Conservation (phyloP, 2,329 filamentous ascomycete genomes). For the Colletotrichum graminicola region DNA sequence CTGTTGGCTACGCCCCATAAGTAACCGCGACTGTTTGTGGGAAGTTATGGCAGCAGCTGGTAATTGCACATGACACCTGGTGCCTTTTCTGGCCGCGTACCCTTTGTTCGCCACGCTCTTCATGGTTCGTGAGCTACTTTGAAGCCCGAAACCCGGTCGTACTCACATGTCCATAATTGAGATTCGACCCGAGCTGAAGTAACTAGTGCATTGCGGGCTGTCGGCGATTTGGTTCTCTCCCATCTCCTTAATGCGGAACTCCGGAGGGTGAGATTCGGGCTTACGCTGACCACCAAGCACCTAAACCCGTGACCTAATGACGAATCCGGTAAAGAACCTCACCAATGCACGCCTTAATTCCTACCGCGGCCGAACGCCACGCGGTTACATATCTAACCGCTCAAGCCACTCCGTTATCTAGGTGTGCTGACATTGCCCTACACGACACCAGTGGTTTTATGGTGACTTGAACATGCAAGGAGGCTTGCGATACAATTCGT, state of each 20-base stretch:
- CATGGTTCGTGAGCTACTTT: background rate
- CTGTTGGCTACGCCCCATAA: constrained; percentile 17
- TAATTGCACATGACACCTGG: background rate
- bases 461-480: no score
- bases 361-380: background rate
- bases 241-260: background rate
- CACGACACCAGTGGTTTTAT: background rate
- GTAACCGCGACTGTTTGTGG: no score
- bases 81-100: background rate
- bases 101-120: background rate
- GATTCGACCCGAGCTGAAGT: background rate
- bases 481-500: background rate
- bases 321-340: background rate
- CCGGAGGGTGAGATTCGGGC: constrained; percentile 1
- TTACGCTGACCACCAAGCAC: background rate
- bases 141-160: background rate
- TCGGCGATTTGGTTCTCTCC: background rate
- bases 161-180: background rate
- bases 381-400: background rate
- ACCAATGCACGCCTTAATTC: background rate
- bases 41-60: background rate
- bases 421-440: background rate
- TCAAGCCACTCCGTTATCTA: background rate
- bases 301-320: background rate
- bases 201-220: background rate